Base-by-base conservation (phyloP, 352 stramenopile species). In the Globisporangium irregulare region DNA sequence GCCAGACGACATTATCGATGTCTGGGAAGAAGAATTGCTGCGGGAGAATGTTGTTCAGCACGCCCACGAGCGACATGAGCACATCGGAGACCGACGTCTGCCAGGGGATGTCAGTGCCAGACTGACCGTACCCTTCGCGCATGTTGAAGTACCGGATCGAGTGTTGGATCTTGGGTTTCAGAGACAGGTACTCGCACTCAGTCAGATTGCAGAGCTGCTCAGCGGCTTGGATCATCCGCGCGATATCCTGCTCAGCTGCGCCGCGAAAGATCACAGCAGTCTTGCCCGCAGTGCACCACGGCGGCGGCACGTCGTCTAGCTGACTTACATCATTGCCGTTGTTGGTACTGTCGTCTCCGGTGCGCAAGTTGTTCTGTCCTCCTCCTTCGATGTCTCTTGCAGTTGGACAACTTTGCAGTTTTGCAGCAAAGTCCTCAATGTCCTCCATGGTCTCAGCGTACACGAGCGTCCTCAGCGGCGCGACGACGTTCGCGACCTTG, bases 111-210 rank as follows among this genome's bases (percentile, higher is more conserved):
- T 71, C 64, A 6, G 56, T 66, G 27, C 20, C 50, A 2, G 51
- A 27, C 51, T 89, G 79, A 0, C 81, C 79, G 32, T 73, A 89
- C 4, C 76, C 77, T 66, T 89, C 77, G 32, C 79, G 79, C 81
- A 89, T 87, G 73, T 89, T 85, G 53, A 87, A 89, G 51, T 86
- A 81, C 41, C 63, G 62, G 59, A 89, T 85, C 27, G 66, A 32
- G 51, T 87, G 81, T 51, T 70, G 61, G 43, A 87, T 89, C 36
- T 75, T 82, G 25, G 79, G 81, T 59, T 89, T 89, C 59, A 85
- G 51, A 18, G 75, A 82, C 14, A 79, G 73, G 58, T 82, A 87
- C 70, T 84, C 78, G 57, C 81, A 89, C 14, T 80, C 34, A 5
- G 79, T 87, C 50, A 62, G 53, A 1, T 32, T 59, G 67, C 81